These are phyloP conservation scores for Rutstroemia sydowiana DNA, from an alignment of 2,329 filamentous ascomycete species.

Conservation along the genomic window DNA sequence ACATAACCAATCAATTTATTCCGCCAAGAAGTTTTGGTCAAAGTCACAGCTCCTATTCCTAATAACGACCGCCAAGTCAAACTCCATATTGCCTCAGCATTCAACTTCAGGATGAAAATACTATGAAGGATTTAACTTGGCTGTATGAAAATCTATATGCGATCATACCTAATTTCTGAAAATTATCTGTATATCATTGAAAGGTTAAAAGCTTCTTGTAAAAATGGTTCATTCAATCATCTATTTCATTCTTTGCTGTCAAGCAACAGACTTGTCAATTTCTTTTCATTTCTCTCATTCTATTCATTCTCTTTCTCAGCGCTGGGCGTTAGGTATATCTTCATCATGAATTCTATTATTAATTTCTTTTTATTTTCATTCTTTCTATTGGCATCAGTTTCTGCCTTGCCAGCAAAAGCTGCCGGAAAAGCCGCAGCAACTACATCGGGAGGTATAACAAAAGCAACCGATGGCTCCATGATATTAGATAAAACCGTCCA, in stretches of 20 bases:
- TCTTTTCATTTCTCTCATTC: background rate
- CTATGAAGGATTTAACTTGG: background rate
- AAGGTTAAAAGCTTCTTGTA: too few relatives aligned
- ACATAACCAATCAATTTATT: background rate
- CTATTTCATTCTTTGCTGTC: background rate
- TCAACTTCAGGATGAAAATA: slow-evolving; percentile 1
- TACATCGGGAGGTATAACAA: slow-evolving; percentile 14
- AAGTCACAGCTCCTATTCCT: background rate
- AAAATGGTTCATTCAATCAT: background rate
- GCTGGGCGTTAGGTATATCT: slow-evolving; percentile 3
- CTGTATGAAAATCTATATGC: background rate
- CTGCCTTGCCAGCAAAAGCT: slow-evolving; percentile 6
- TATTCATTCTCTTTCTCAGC: slow-evolving; percentile 1
- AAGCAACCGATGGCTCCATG: slow-evolving; percentile 45
- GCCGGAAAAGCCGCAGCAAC: too few relatives aligned
- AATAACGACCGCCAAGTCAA: slow-evolving; percentile 7
- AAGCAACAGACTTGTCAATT: background rate
- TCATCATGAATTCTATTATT: slow-evolving; percentile 7
- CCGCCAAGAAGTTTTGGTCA: slow-evolving; percentile 7
- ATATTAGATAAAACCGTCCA: slow-evolving; percentile 48
- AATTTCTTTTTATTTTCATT: background rate
- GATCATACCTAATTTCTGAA: background rate
- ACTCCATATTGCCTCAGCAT: slow-evolving; percentile 4
- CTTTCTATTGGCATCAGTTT: too few relatives aligned
- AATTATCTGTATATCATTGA: too few relatives aligned